These are phyloP conservation scores for Hypoxylon rubiginosum DNA, from an alignment of 2,329 filamentous ascomycete species.

Conservation along the genomic window DNA sequence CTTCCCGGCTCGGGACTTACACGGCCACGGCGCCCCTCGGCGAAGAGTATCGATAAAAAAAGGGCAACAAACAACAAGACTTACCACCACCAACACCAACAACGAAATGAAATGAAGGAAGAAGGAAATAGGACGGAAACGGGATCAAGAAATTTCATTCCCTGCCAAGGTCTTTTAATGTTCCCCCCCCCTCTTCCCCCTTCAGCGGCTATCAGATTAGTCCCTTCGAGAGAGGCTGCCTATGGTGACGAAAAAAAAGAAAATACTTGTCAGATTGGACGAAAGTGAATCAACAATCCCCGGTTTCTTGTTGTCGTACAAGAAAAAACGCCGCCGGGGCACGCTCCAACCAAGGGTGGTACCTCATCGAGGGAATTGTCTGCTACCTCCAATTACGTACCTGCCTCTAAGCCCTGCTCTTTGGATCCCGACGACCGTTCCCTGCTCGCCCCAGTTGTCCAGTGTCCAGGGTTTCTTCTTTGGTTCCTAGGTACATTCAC, in stretches of 20 bases:
- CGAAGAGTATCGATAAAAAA: conserved; percentile 1
- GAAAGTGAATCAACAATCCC: conserved; percentile 33
- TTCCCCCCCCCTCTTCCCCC: too few species aligned
- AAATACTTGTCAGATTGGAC: conserved; percentile 31
- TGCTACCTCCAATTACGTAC: conserved; percentile 18
- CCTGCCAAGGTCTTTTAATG: conserved; percentile 18
- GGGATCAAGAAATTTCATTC: conserved; percentile 3
- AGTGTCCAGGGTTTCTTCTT: not conserved
- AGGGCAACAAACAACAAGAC: not conserved
- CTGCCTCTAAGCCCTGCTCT: conserved; percentile 21
- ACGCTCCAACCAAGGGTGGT: conserved; percentile 29
- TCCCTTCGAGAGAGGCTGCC: conserved; percentile 17
- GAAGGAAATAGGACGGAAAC: conserved; percentile 6
- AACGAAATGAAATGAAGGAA: conserved; percentile 10
- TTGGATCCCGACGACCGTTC: conserved; percentile 34
- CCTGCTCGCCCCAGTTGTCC: conserved; percentile 12
- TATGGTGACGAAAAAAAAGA: conserved; percentile 15
- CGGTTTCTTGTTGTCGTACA: conserved; percentile 37
- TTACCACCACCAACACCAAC: not conserved
- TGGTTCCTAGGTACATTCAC: conserved; percentile 26
- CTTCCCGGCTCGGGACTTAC: not conserved
- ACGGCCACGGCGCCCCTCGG: not conserved
- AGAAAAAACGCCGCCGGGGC: conserved; percentile 33
- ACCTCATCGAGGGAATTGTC: conserved; percentile 26
- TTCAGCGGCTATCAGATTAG: conserved; percentile 8